Percentiles rank a stretch among this genome's conserved stretches.
These are phyloP conservation scores for Pythium inflatum DNA, from an alignment of 352 stramenopile species.

Conservation along the genomic window DNA sequence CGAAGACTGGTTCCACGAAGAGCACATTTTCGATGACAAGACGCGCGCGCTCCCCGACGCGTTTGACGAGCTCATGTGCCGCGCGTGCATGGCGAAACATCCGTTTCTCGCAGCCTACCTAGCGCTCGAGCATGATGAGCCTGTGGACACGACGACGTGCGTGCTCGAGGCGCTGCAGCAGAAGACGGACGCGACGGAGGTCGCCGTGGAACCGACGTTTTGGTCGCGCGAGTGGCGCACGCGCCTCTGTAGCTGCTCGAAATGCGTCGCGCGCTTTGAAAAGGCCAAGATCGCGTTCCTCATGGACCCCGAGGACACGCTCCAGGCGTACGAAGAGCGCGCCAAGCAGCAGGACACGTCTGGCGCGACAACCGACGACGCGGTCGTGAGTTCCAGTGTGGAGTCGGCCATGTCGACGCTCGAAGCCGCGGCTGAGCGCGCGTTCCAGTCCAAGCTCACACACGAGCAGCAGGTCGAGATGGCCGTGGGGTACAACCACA, in stretches of 20 bases:
- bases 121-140: conserved; percentile 32
- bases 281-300: conserved; percentile 61
- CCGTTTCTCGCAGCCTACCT: conserved; percentile 68
- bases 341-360: conserved; percentile 37
- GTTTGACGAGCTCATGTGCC: conserved; percentile 75
- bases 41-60: conserved; percentile 27
- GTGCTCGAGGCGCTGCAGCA: conserved; percentile 35
- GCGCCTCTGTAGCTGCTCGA: conserved; percentile 55
- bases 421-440: conserved; percentile 49
- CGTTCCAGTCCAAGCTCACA: conserved; percentile 59
- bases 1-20: conserved; percentile 80
- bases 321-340: conserved; percentile 66
- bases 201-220: conserved; percentile 51
- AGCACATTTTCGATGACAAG: conserved; percentile 50
- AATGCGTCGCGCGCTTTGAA: conserved; percentile 56
- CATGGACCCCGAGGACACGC: conserved; percentile 59
- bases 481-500: conserved; percentile 69
- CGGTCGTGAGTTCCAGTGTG: conserved; percentile 1
- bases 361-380: too few species aligned
- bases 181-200: not conserved
- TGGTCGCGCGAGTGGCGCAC: conserved; percentile 69
- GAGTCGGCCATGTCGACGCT: conserved; percentile 34
- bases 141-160: conserved; percentile 15
- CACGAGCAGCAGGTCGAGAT: conserved; percentile 81
- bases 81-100: conserved; percentile 66